A percentile compares a stretch with the other conserved stretches of the same genome.
phyloP scores from a whole-genome alignment of 768 basidiomycete genomes.

The Trichaptum fuscoviolaceum region DNA sequence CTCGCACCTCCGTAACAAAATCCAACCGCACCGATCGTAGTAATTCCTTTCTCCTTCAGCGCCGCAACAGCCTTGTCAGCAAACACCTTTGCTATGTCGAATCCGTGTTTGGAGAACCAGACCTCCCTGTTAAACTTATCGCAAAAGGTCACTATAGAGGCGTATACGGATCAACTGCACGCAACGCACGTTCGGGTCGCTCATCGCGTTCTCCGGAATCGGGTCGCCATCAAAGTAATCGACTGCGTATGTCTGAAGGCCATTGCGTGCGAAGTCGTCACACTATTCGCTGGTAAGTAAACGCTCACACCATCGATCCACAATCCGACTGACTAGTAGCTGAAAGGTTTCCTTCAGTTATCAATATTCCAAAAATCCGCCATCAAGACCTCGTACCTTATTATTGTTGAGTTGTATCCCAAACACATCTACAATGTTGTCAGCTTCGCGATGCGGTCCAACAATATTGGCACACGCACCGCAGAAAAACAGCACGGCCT shows the following conservation, averaged over 20 bases:
- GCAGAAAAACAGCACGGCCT: conserved; percentile 48
- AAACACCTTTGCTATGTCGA: conserved; percentile 35
- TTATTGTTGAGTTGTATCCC: conserved; percentile 44
- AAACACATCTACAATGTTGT: conserved; percentile 35
- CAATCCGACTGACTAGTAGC: conserved; percentile 18
- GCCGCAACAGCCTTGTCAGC: conserved; percentile 52
- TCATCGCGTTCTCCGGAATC: conserved; percentile 20
- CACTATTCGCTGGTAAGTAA: conserved; percentile 16
- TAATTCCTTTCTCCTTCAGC: conserved; percentile 57
- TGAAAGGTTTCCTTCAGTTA: conserved; percentile 7
- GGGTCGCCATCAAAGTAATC: conserved; percentile 36
- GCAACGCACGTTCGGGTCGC: conserved; percentile 13
- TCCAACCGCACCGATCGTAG: conserved; percentile 51
- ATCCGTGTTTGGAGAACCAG: conserved; percentile 42
- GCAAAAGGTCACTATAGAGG: conserved; percentile 6
- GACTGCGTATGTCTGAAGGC: conserved; percentile 30
- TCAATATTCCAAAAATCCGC: not conserved
- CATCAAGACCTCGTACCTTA: conserved; percentile 26
- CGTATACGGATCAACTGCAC: too few species aligned
- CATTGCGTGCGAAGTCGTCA: conserved; percentile 34
- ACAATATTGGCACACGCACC: conserved; percentile 7
- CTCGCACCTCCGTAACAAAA: conserved; percentile 63
- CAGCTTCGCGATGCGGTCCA: not conserved
- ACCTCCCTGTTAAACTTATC: conserved; percentile 29
- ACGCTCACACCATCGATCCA: not conserved